These are phyloP conservation scores for Teratosphaeria viscida DNA, from an alignment of 2,329 filamentous ascomycete species.

Conservation along the genomic window DNA sequence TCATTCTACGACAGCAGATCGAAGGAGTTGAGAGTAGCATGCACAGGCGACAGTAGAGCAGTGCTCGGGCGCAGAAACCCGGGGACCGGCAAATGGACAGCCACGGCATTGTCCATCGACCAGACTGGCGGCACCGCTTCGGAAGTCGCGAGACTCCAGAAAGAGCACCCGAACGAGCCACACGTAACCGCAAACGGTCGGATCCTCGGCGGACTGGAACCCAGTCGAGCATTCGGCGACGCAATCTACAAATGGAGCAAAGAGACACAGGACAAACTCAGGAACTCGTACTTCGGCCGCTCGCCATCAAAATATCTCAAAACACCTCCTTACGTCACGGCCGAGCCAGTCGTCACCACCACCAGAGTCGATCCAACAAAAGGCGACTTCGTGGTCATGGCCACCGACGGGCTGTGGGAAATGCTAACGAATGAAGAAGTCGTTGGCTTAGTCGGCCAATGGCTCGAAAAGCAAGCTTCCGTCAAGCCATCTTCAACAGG, in stretches of 20 bases:
- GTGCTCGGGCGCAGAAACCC: slow-evolving; percentile 69
- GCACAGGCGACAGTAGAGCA: slow-evolving; percentile 91
- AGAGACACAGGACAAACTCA: slow-evolving; percentile 73
- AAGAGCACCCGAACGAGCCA: slow-evolving; percentile 80
- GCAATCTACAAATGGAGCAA: slow-evolving; percentile 93
- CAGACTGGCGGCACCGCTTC: slow-evolving; percentile 85
- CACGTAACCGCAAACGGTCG: slow-evolving; percentile 81
- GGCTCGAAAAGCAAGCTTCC: slow-evolving; percentile 69
- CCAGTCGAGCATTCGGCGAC: slow-evolving; percentile 89
- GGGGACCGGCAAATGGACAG: slow-evolving; percentile 78
- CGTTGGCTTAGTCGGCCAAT: slow-evolving; percentile 88
- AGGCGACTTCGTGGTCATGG: slow-evolving; percentile 92
- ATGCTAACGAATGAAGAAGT: slow-evolving; percentile 99
- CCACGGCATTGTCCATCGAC: slow-evolving; percentile 79
- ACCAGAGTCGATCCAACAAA: slow-evolving; percentile 82
- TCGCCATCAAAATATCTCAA: slow-evolving; percentile 66
- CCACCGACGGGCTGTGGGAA: slow-evolving; percentile 95
- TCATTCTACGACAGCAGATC: slow-evolving; percentile 90
- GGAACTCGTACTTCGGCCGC: slow-evolving; percentile 77
- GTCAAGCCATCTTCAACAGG: slow-evolving; percentile 17
- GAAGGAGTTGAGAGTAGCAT: slow-evolving; percentile 84
- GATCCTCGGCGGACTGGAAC: slow-evolving; percentile 84
- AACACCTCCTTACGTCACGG: slow-evolving; percentile 93
- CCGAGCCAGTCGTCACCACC: slow-evolving; percentile 87
- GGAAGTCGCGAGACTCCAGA: slow-evolving; percentile 71